phyloP scores from a whole-genome alignment of 2,329 filamentous ascomycete genomes.

The Cladosporium sp. region DNA sequence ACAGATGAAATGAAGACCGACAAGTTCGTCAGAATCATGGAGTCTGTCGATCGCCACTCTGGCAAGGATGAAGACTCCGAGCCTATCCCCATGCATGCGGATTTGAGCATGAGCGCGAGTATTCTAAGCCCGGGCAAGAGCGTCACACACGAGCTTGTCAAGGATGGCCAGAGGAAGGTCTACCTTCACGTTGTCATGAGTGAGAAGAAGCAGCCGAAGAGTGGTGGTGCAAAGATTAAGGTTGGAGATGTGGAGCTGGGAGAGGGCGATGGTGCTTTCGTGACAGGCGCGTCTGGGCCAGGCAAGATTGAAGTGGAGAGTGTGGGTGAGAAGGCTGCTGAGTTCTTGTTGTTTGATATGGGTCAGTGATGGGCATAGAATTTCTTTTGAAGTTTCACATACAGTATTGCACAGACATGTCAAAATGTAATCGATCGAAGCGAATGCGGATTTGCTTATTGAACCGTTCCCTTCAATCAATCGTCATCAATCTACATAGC shows the following conservation, averaged over 20 bases:
- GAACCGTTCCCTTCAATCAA: too few relatives aligned
- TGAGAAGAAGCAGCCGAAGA: slow-evolving; percentile 51
- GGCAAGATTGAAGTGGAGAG: slow-evolving; percentile 44
- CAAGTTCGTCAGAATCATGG: slow-evolving; percentile 70
- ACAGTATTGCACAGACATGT: too few relatives aligned
- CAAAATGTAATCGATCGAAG: too few relatives aligned
- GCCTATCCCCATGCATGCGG: slow-evolving; percentile 78
- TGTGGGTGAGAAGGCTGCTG: slow-evolving; percentile 42
- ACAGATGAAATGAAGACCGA: slow-evolving; percentile 67
- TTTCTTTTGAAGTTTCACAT: too few relatives aligned
- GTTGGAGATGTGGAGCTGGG: slow-evolving; percentile 62
- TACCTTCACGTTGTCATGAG: slow-evolving; percentile 78
- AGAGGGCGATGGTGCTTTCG: slow-evolving; percentile 79
- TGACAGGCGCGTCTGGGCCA: slow-evolving; percentile 50
- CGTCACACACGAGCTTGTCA: slow-evolving; percentile 72
- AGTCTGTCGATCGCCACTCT: slow-evolving; percentile 59
- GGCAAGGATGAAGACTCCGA: slow-evolving; percentile 65
- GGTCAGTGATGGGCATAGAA: slow-evolving; percentile 23
- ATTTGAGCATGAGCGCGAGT: slow-evolving; percentile 76
- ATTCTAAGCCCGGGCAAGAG: slow-evolving; percentile 62
- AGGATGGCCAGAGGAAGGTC: slow-evolving; percentile 62
- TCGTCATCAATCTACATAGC: too few relatives aligned
- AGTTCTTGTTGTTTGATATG: slow-evolving; percentile 51
- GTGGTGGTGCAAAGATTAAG: slow-evolving; percentile 68
- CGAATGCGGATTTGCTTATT: too few relatives aligned